Conservation (phyloP, 1,139 yeast species). For the Diutina siamensis region DNA sequence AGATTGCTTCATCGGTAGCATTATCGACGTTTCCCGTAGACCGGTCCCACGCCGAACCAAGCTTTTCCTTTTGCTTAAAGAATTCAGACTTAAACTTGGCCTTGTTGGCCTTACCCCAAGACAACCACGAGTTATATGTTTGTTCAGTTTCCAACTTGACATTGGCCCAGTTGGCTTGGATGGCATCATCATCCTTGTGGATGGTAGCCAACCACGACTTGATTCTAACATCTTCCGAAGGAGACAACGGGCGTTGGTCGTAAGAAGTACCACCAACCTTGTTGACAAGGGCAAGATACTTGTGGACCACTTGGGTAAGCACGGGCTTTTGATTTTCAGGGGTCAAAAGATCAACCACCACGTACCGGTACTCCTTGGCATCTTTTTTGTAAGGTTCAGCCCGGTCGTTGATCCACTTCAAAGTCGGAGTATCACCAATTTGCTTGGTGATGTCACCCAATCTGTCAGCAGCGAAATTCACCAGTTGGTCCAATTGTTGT, state of each 20-base stretch:
- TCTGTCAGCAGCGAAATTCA: not conserved
- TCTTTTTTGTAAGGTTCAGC: not conserved
- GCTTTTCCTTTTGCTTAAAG: not conserved
- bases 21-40: not conserved
- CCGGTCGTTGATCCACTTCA: not conserved
- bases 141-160: not conserved
- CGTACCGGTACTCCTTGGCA: not conserved
- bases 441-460: not conserved
- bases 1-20: not conserved
- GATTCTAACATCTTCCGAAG: not conserved
- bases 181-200: not conserved
- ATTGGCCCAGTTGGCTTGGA: not conserved
- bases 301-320: slow-evolving; percentile 4
- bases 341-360: not conserved
- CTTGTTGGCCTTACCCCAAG: not conserved
- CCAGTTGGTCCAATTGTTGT: not conserved
- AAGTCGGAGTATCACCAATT: not conserved
- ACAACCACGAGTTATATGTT: not conserved
- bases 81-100: slow-evolving; percentile 4
- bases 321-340: slow-evolving; percentile 1
- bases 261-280: not conserved
- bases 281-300: slow-evolving; percentile 4
- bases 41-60: not conserved
- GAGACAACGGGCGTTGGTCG: not conserved
- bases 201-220: slow-evolving; percentile 4